Evolutionary conservation across 257 asterid genomes (phyloP).

Genomic region (Marsdenia floribunda): DNA sequence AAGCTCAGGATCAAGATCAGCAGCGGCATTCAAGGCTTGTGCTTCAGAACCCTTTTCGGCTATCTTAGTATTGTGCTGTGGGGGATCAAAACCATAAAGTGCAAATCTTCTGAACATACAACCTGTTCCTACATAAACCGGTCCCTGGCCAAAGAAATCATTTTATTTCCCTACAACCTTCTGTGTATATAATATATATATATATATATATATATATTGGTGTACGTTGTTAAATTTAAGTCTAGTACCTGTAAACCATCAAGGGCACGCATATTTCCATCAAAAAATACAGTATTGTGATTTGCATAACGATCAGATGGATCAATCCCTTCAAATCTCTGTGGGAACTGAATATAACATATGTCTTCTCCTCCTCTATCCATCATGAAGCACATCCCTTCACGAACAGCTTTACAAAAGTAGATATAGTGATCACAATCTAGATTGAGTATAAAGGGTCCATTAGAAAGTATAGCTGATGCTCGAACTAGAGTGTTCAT

Average conservation of each 20-base stretch:
- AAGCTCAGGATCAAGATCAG: constrained; percentile 33
- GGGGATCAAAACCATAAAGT: constrained; percentile 39
- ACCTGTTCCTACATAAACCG: constrained; percentile 41
- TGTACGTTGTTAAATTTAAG: neutral
- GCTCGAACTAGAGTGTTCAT: constrained; percentile 40
- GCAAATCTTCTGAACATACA: constrained; percentile 39
- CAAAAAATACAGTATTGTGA: constrained; percentile 39
- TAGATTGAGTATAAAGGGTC: constrained; percentile 40
- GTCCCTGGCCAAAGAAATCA: constrained; percentile 20
- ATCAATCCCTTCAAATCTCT: constrained; percentile 44
- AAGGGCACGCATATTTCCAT: constrained; percentile 43
- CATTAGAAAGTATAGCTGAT: constrained; percentile 36
- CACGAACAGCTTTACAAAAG: constrained; percentile 31
- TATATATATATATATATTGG: neutral
- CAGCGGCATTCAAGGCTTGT: constrained; percentile 21
- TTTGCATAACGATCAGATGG: constrained; percentile 47
- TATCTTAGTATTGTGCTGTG: constrained; percentile 10
- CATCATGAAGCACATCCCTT: constrained; percentile 49
- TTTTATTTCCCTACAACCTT: neutral
- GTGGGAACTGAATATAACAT: constrained; percentile 42
- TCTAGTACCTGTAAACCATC: constrained; percentile 35
- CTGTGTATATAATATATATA: too few relatives aligned
- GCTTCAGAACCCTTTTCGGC: constrained; percentile 22
- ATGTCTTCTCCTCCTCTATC: constrained; percentile 44
- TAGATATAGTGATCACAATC: constrained; percentile 39